Evolutionary conservation across 352 stramenopile genomes (phyloP), one percentile per base, ranked within the genome.

Genomic region (Globisporangium irregulare): DNA sequence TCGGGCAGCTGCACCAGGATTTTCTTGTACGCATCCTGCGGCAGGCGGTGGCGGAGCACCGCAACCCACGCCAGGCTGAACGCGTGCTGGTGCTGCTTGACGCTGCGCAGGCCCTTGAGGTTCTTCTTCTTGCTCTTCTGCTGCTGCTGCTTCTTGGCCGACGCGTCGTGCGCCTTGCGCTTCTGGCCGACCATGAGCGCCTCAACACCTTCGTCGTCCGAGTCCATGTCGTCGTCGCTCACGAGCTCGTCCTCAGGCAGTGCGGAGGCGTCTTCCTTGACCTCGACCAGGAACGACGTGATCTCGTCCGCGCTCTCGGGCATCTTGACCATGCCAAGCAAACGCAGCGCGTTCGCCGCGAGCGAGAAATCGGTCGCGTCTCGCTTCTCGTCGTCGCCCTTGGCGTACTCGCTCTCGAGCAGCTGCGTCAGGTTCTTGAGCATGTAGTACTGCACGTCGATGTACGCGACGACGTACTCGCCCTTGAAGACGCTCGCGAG

Each of bases 1-100:
- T 94, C 87, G 3, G 97, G 95, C 10, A 99, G 77, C 71, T 94
- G 87, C 56, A 92, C 85, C 55, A 99, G 77, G 18, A 98, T 87
- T 64, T 92, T 88, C 59, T 96, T 97, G 83, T 98, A 98, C 29
- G 85, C 77, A 55, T 82, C 73, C 22, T 81, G 77, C 4, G 86
- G 82, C 51, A 94, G 66, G n/a, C 77, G 80, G 70, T 95, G 85
- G 32, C 88, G 84, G 29, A 95, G 74, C 32, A 91, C 59, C 3
- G 87, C 84, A 68, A 94, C 87, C 90, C 86, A 96, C 59, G 81
- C 87, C 71, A 84, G 76, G 67, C 82, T 95, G 73, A 93, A 95
- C 20, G 79, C 81, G 63, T 91, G 74, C 41, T 82, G 80, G 71
- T 93, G 84, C 63, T 90, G 84, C 65, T 93, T 93, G 32, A 93